phyloP scores from a whole-genome alignment of 164 flowering plant genomes.

The Umbellularia californica region DNA sequence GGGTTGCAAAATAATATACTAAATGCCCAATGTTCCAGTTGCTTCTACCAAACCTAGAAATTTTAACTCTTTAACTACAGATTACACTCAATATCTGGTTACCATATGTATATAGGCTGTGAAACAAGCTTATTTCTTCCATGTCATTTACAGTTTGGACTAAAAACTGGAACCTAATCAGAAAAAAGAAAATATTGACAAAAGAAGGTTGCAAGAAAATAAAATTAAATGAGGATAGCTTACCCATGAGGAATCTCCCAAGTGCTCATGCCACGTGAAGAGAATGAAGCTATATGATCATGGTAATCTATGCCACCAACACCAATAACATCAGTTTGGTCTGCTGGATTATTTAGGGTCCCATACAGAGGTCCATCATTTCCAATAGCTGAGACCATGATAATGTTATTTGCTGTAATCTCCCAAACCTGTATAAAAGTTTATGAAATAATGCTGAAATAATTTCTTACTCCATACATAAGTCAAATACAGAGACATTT shows the following conservation, averaged over 20 bases:
- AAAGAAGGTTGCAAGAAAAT: background rate
- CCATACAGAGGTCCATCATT: slow-evolving; percentile 99
- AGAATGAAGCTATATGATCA: slow-evolving; percentile 95
- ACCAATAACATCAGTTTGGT: slow-evolving; percentile 99
- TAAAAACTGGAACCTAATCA: background rate
- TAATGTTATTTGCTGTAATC: slow-evolving; percentile 91
- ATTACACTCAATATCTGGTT: background rate
- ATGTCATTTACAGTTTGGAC: background rate
- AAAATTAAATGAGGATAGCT: slow-evolving; percentile 3
- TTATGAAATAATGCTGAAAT: slow-evolving; percentile 1
- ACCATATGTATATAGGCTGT: background rate
- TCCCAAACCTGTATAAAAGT: slow-evolving; percentile 78
- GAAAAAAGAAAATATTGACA: background rate
- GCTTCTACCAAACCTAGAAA: background rate
- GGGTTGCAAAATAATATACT: background rate
- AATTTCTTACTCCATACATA: background rate
- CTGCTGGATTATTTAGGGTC: slow-evolving; percentile 97
- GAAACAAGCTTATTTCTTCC: background rate
- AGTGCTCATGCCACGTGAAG: slow-evolving; percentile 99
- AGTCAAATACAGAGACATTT: too few relatives aligned
- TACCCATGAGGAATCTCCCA: slow-evolving; percentile 99
- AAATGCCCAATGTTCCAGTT: background rate
- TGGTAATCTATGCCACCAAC: slow-evolving; percentile 98
- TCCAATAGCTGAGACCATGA: slow-evolving; percentile 99
- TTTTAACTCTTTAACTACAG: background rate